Percentiles rank a stretch among this genome's conserved stretches.
phyloP scores from a whole-genome alignment of 192 early-diverging fungal genomes.

The Umbelopsis isabellina region DNA sequence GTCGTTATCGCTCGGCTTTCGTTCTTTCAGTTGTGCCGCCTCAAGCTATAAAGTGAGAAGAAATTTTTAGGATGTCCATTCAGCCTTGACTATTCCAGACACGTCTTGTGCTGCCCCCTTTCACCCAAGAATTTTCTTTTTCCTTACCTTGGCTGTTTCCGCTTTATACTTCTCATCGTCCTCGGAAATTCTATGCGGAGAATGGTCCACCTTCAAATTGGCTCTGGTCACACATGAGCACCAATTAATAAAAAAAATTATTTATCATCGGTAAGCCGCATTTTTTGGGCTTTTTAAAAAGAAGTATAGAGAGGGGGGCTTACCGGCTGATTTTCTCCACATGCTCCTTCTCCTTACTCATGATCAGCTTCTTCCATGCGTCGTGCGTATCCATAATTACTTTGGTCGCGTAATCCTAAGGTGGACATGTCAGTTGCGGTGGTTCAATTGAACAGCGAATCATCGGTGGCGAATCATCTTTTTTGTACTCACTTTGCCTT shows the following conservation, averaged over 20 bases:
- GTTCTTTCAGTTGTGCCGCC: neutral
- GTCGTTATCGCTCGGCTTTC: constrained; percentile 7
- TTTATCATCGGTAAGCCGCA: neutral
- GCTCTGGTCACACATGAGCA: constrained; percentile 40
- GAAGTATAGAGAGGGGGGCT: constrained; percentile 22
- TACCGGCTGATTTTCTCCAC: constrained; percentile 72
- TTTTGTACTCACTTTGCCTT: constrained; percentile 57
- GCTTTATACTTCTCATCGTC: constrained; percentile 57
- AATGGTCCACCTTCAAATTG: constrained; percentile 66
- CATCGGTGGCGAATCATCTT: neutral
- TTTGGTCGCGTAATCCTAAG: constrained; percentile 80
- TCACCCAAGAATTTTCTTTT: neutral
- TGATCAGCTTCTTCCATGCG: constrained; percentile 87
- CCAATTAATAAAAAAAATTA: constrained; percentile 12
- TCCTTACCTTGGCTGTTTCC: constrained; percentile 13
- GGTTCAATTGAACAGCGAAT: neutral
- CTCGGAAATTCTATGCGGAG: constrained; percentile 67
- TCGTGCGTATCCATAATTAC: constrained; percentile 91
- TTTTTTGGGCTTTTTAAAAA: neutral
- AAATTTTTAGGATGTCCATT: neutral
- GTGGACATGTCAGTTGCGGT: neutral
- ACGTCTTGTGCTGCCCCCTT: neutral
- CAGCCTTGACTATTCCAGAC: too few species aligned
- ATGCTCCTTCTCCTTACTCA: constrained; percentile 52
- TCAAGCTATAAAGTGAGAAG: neutral